Evolutionary conservation across 1,284 basidiomycete species (phyloP).

Genomic region (Rhodofomes roseus): DNA sequence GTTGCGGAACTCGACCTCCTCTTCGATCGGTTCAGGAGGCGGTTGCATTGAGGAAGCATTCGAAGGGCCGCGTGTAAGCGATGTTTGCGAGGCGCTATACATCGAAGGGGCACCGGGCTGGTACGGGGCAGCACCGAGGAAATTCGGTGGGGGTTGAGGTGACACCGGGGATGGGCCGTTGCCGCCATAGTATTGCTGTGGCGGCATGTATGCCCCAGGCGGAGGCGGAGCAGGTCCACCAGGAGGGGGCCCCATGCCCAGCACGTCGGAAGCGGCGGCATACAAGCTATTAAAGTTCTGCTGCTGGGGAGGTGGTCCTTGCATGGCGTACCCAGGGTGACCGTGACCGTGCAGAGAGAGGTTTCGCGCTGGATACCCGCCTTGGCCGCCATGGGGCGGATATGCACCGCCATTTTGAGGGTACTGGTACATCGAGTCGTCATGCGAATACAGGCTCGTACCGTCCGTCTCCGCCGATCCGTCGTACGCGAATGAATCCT

Average conservation of each 20-base stretch:
- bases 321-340: slow-evolving; percentile 27
- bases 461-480: slow-evolving; percentile 23
- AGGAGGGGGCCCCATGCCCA: slow-evolving; percentile 54
- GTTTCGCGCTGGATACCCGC: slow-evolving; percentile 9
- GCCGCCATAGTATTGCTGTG: slow-evolving; percentile 7
- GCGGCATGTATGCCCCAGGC: slow-evolving; percentile 1
- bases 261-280: slow-evolving; percentile 75
- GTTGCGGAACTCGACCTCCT: slow-evolving; percentile 46
- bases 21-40: slow-evolving; percentile 16
- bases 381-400: neutral
- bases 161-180: slow-evolving; percentile 8
- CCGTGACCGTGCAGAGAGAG: slow-evolving; percentile 15
- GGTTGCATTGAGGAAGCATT: slow-evolving; percentile 12
- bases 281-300: slow-evolving; percentile 51
- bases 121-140: slow-evolving; percentile 22
- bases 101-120: slow-evolving; percentile 16
- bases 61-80: slow-evolving; percentile 12
- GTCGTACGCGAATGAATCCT: slow-evolving; percentile 20
- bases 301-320: slow-evolving; percentile 24
- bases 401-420: slow-evolving; percentile 1
- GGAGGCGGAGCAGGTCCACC: neutral
- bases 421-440: slow-evolving; percentile 24
- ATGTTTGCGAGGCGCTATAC: slow-evolving; percentile 17
- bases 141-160: slow-evolving; percentile 16
- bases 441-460: slow-evolving; percentile 33